A percentile compares a stretch with the other conserved stretches of the same genome.
Evolutionary conservation across 345 rosid genomes (phyloP).

Genomic region (Salix udensis): DNA sequence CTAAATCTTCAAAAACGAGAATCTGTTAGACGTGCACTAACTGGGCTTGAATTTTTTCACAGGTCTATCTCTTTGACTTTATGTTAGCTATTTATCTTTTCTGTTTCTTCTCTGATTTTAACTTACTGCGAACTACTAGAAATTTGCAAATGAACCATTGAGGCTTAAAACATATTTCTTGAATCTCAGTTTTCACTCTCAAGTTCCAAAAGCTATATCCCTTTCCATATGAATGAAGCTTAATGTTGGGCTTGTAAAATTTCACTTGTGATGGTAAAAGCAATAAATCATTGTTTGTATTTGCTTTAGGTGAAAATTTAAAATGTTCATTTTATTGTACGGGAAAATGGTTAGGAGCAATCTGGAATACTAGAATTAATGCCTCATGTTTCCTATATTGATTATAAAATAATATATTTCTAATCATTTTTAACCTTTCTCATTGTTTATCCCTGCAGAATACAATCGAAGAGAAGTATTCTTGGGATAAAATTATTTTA

Average conservation of each 20-base stretch:
- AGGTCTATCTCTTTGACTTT: slow-evolving; percentile 49
- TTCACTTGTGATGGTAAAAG: not conserved
- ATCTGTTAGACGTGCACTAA: slow-evolving; percentile 74
- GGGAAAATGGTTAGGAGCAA: not conserved
- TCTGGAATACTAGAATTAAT: not conserved
- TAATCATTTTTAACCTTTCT: not conserved
- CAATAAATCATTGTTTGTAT: not conserved
- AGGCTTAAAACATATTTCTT: not conserved
- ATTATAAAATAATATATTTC: not conserved
- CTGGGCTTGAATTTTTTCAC: slow-evolving; percentile 96
- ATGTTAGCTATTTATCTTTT: not conserved
- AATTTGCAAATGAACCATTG: not conserved
- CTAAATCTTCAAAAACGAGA: slow-evolving; percentile 87
- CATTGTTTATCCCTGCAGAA: not conserved
- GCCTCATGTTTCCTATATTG: not conserved
- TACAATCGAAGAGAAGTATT: not conserved
- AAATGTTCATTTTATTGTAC: not conserved
- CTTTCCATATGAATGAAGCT: not conserved
- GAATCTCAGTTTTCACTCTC: not conserved
- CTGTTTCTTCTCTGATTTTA: slow-evolving; percentile 1
- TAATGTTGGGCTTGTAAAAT: not conserved
- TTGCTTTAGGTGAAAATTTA: not conserved
- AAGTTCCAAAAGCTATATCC: not conserved
- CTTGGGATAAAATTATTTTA: not conserved
- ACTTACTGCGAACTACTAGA: not conserved